These are phyloP conservation scores for Penicillium lividum DNA, from an alignment of 495 filamentous ascomycete species.

Conservation along the genomic window DNA sequence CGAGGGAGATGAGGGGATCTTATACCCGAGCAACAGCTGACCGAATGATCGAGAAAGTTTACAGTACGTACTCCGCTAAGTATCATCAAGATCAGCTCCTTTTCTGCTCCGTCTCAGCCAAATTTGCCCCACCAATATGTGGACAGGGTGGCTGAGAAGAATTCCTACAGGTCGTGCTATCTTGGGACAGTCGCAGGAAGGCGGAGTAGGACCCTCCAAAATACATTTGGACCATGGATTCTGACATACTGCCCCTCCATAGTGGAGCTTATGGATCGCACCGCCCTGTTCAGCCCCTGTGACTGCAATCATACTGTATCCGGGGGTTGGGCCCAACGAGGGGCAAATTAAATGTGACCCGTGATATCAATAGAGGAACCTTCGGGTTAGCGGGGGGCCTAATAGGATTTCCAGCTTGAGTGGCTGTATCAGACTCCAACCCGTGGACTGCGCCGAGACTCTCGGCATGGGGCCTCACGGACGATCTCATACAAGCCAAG, in stretches of 20 bases:
- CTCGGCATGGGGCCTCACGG: not conserved
- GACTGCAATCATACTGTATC: constrained; percentile 6
- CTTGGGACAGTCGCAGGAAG: constrained; percentile 13
- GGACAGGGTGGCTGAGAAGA: constrained; percentile 21
- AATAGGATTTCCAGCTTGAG: constrained; percentile 4
- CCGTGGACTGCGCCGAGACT: not conserved
- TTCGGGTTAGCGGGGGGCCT: not conserved
- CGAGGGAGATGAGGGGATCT: constrained; percentile 16
- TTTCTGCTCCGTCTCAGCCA: constrained; percentile 19
- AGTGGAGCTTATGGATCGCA: constrained; percentile 16
- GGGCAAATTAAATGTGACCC: constrained; percentile 12
- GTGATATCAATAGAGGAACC: constrained; percentile 7
- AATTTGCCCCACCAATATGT: constrained; percentile 18
- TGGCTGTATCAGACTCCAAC: not conserved
- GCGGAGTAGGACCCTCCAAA: constrained; percentile 16
- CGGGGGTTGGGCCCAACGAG: constrained; percentile 8
- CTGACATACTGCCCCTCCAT: constrained; percentile 9
- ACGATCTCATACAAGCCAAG: constrained; percentile 3
- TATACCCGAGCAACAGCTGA: constrained; percentile 21
- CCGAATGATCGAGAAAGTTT: constrained; percentile 24
- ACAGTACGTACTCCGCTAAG: constrained; percentile 13
- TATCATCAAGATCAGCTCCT: constrained; percentile 13
- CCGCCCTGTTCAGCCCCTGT: constrained; percentile 14
- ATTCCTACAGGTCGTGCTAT: constrained; percentile 6
- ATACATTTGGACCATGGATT: constrained; percentile 19